Evolutionary conservation across 768 basidiomycete genomes (phyloP), one percentile per base, ranked within the genome.

Genomic region (Plicaturopsis crispa): DNA sequence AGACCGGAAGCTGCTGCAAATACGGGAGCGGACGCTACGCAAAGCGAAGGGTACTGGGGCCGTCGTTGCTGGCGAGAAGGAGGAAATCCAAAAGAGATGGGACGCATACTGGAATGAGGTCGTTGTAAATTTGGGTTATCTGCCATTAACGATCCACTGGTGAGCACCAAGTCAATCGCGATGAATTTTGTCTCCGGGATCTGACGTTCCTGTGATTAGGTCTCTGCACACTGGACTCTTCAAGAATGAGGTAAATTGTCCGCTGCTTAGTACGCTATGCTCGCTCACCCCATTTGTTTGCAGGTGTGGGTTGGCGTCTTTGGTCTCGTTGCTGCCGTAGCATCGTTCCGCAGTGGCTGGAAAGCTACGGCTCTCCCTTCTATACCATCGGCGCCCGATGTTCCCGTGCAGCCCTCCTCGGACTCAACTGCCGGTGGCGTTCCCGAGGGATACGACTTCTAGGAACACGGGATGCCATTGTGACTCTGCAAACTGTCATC

Each of bases 101-200:
- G 70, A 73, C 46, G 72, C 80, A 12, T 75, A 79, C 39, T 78
- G 77, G 72, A 80, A 75, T 36, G 86, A 89, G 43, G 54, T 84
- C 8, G 55, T 84, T 11, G 74, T 77, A 35, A 90, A 90, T 51
- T 44, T 82, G 6, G 76, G 77, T 18, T 84, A 88, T 53, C 60
- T 90, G n/a, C 91, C 89, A 3, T 56, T 87, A 35, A 85, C 89
- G 2, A 57, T 89, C 40, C 91, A 94, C 54, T 91, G 88, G 90
- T 87, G 46, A 38, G 73, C 60, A 3, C 12, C 34, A 18, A n/a
- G n/a, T n/a, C n/a, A n/a, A n/a, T n/a, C n/a, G n/a, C n/a, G n/a
- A n/a, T n/a, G n/a, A n/a, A n/a, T 44, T 19, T 11, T 6, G 24
- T 19, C 13, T 34, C 6, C 5, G n/a, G 31, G 16, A n/a, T 6